Base-by-base conservation (phyloP, 106 monocot species). In the Alisma plantagoaquatica region DNA sequence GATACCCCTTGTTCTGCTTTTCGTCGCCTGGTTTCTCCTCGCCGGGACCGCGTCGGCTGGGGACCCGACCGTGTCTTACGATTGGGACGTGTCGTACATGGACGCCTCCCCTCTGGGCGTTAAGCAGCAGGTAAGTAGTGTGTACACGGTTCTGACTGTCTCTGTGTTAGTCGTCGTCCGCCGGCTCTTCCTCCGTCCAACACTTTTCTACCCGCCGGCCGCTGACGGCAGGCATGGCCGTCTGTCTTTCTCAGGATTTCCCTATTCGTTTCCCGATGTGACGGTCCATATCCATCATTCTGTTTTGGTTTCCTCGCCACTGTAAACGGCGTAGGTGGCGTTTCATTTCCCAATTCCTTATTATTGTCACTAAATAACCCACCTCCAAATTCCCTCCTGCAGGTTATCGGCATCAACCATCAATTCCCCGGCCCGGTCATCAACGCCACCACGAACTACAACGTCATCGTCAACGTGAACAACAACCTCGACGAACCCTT, bases 381-480 rank as follows among this genome's bases (percentile, higher is more conserved):
- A n/a, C n/a, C n/a, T n/a, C n/a, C n/a, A n/a, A n/a, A n/a, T n/a
- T n/a, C n/a, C n/a, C n/a, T n/a, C n/a, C n/a, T 43, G 54, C 71
- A 87, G 93, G 83, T 93, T 31, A 87, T 93, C 33, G 71, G 77
- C 2, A 70, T 93, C 55, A 93, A 93, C 58, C 67, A 73, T 19
- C 35, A 83, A 33, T 93, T 93, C 44, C 93, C 93, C 3, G 93
- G 93, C 7, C 93, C 87, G 2, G 24, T 80, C 12, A 27, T 93
- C 33, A 93, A 93, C 49, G 54, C 87, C 33, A 87, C 83, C 44
- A 93, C 93, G 49, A 93, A 87, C 60, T 75, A 76, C 54, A 93
- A 93, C 35, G 79, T 93, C 12, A 73, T 73, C 22, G 83, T 87
- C 10, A 93, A 93, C 29, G 93, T 93, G 16, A 70, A 75, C 67